Conservation (phyloP, 257 asterid species). For the Gardenia jasminoides region DNA sequence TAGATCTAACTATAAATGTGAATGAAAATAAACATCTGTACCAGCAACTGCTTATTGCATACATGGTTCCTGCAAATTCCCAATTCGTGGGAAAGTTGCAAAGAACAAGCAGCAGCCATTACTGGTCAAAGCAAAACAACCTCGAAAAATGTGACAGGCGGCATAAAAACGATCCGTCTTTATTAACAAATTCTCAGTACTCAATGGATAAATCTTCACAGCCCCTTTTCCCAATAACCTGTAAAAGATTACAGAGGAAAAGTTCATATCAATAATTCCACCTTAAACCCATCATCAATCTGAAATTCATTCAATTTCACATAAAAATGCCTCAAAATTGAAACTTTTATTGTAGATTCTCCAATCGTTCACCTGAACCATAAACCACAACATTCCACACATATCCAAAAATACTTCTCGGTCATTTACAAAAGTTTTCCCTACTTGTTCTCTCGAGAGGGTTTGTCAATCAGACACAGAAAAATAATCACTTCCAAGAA, state of each 20-base stretch:
- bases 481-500: not conserved
- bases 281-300: not conserved
- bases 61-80: slow-evolving; percentile 60
- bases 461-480: too few relatives aligned
- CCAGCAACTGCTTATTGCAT: slow-evolving; percentile 43
- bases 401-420: too few relatives aligned
- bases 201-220: slow-evolving; percentile 13
- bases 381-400: too few relatives aligned
- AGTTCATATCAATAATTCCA: not conserved
- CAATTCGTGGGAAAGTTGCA: slow-evolving; percentile 60
- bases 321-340: not conserved
- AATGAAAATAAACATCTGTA: slow-evolving; percentile 8
- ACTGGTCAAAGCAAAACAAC: slow-evolving; percentile 21
- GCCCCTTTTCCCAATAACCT: slow-evolving; percentile 14
- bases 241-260: not conserved
- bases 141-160: slow-evolving; percentile 7
- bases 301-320: not conserved
- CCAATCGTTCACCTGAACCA: not conserved
- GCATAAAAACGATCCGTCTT: slow-evolving; percentile 17
- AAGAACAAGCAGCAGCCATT: slow-evolving; percentile 65
- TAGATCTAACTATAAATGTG: not conserved
- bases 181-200: not conserved
- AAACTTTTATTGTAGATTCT: not conserved
- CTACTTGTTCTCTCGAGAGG: not conserved
- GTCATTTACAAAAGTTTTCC: not conserved